Percentiles rank a stretch among this genome's conserved stretches.
Conservation (phyloP, 2,329 filamentous ascomycete species). For the Hymenoscyphus repandus region DNA sequence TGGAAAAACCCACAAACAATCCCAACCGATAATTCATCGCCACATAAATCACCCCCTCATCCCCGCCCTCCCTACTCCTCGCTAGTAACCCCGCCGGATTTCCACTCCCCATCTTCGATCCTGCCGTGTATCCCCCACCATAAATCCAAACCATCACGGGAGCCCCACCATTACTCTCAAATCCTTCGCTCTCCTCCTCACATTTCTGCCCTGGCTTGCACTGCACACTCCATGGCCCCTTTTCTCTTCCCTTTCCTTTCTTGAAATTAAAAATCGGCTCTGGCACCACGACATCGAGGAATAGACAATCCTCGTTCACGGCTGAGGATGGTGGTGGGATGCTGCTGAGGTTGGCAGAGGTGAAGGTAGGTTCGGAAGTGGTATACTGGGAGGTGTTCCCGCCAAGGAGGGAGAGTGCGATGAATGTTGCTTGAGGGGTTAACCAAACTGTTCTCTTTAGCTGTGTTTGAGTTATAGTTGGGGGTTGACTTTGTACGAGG, state of each 20-base stretch:
- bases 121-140: constrained; percentile 42
- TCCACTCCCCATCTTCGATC: constrained; percentile 34
- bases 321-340: constrained; percentile 11
- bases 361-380: constrained; percentile 1
- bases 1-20: constrained; percentile 25
- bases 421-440: constrained; percentile 12
- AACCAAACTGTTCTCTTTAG: neutral
- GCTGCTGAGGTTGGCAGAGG: constrained; percentile 3
- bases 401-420: constrained; percentile 15
- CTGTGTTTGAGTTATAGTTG: constrained; percentile 8
- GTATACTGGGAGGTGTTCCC: constrained; percentile 6
- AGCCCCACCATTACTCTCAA: constrained; percentile 18
- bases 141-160: constrained; percentile 47
- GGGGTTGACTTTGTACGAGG: constrained; percentile 18
- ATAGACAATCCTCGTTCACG: constrained; percentile 39
- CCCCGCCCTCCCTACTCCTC: constrained; percentile 21
- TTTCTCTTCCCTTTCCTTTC: neutral
- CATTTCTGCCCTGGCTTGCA: neutral
- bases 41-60: constrained; percentile 35
- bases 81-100: constrained; percentile 38
- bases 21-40: constrained; percentile 34
- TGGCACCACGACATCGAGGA: constrained; percentile 41
- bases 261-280: constrained; percentile 28
- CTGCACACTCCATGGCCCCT: neutral
- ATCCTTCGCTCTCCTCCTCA: neutral